These are phyloP conservation scores for Viola pubescens DNA, from an alignment of 441 rosid species.

Conservation along the genomic window DNA sequence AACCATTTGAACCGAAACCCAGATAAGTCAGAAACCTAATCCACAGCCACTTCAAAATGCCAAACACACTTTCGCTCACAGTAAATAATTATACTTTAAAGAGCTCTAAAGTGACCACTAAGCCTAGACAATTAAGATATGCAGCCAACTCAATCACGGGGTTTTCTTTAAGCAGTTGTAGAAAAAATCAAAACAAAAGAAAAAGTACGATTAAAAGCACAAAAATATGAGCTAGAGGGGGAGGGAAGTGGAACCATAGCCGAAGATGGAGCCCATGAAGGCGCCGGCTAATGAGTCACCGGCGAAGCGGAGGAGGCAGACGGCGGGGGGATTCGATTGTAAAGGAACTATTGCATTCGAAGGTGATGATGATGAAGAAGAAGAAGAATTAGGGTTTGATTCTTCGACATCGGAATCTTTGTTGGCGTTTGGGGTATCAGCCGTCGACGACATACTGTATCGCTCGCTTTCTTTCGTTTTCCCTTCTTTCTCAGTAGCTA, in stretches of 20 bases:
- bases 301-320: slow-evolving; percentile 65
- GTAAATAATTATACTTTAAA: too few species aligned
- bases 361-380: slow-evolving; percentile 18
- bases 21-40: too few species aligned
- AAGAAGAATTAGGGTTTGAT: slow-evolving; percentile 14
- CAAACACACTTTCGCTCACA: too few species aligned
- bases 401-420: slow-evolving; percentile 26
- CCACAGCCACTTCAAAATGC: too few species aligned
- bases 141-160: too few species aligned
- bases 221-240: not conserved
- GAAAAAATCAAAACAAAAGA: not conserved
- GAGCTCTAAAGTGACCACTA: too few species aligned
- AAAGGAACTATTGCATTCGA: slow-evolving; percentile 33
- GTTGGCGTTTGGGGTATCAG: slow-evolving; percentile 37
- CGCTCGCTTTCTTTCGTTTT: not conserved
- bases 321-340: slow-evolving; percentile 35
- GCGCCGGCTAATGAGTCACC: slow-evolving; percentile 85
- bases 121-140: too few species aligned
- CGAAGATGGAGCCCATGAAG: slow-evolving; percentile 78
- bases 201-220: not conserved
- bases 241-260: slow-evolving; percentile 40
- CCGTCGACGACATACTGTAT: slow-evolving; percentile 33
- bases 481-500: not conserved
- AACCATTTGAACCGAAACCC: too few species aligned
- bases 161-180: too few species aligned